Base-by-base conservation (phyloP, 305 asterid species). In the Salvia sclarea region DNA sequence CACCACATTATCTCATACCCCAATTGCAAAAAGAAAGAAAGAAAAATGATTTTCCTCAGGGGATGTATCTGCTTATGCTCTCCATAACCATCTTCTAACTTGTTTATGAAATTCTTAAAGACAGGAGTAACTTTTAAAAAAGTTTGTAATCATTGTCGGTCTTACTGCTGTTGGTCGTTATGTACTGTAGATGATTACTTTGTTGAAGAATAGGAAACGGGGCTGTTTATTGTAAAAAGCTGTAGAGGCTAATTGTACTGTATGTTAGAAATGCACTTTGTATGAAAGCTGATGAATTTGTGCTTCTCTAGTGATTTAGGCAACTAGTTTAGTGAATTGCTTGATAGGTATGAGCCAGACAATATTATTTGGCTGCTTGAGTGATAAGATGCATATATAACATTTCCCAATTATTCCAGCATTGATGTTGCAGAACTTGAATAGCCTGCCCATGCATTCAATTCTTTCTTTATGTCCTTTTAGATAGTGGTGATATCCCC, bases 231-330 rank as follows among this genome's bases (percentile, higher is more conserved):
- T 3, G 25, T 61, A 18, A 31, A 64, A 57, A 45, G 28, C 60
- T 12, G 13, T 31, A 20, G 16, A 49, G 54, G 44, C 55, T 48
- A 37, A 17, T 59, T 45, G 44, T 56, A 14, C 28, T 14, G 12
- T 56, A 68, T 68, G 66, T 57, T 45, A 38, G 59, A 41, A 66
- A n/a, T 22, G 37, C 73, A 68, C 65, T 17, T 52, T 41, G 0
- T 41, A 25, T 43, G 40, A 59, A 48, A 47, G n/a, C 52, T 70
- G 17, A 22, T 64, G 18, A 1, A 2, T 14, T 11, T 52, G 38
- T 47, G 47, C 55, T 54, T 41, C 59, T 62, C 30, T 18, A 10
- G 47, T 54, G 72, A 28, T 28, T 12, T 14, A 24, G 44, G 55
- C 54, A 28, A 66, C 30, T 24, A 37, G 22, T 6, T 24, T 40